phyloP scores from a whole-genome alignment of 179 eudicot species.

The Sideroxylon spinosum region DNA sequence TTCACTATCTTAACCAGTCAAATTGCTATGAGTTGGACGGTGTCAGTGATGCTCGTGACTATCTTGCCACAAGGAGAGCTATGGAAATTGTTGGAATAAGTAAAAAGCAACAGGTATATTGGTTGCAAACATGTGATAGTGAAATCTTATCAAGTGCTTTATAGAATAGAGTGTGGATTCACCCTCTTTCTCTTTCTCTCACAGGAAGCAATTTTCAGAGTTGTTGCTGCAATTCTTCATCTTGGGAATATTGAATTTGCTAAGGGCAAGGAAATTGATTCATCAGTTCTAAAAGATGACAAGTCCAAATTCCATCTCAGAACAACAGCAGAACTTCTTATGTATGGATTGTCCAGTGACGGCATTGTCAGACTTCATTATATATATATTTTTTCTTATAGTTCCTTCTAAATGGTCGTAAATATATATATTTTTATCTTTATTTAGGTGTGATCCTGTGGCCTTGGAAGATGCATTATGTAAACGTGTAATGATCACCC shows the following conservation, averaged over 20 bases:
- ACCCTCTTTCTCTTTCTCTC: slow-evolving; percentile 10
- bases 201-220: slow-evolving; percentile 98
- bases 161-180: background rate
- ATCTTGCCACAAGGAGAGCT: slow-evolving; percentile 92
- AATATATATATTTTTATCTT: slow-evolving; percentile 11
- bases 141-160: slow-evolving; percentile 9
- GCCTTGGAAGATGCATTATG: slow-evolving; percentile 86
- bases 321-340: slow-evolving; percentile 81
- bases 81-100: slow-evolving; percentile 98
- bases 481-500: slow-evolving; percentile 93
- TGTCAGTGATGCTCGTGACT: slow-evolving; percentile 79
- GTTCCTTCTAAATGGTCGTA: slow-evolving; percentile 8
- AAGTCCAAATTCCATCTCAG: slow-evolving; percentile 85
- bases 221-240: slow-evolving; percentile 93
- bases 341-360: slow-evolving; percentile 36
- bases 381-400: slow-evolving; percentile 5
- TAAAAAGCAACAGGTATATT: slow-evolving; percentile 71
- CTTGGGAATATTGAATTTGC: slow-evolving; percentile 87
- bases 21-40: slow-evolving; percentile 80
- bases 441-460: slow-evolving; percentile 75
- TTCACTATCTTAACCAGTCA: slow-evolving; percentile 92
- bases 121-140: background rate
- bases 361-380: background rate
- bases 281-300: slow-evolving; percentile 81
- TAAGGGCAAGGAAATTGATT: slow-evolving; percentile 86